Percentiles rank a stretch among this genome's conserved stretches.
phyloP scores from a whole-genome alignment of 306 rosid species.

The Corylus avellana region DNA sequence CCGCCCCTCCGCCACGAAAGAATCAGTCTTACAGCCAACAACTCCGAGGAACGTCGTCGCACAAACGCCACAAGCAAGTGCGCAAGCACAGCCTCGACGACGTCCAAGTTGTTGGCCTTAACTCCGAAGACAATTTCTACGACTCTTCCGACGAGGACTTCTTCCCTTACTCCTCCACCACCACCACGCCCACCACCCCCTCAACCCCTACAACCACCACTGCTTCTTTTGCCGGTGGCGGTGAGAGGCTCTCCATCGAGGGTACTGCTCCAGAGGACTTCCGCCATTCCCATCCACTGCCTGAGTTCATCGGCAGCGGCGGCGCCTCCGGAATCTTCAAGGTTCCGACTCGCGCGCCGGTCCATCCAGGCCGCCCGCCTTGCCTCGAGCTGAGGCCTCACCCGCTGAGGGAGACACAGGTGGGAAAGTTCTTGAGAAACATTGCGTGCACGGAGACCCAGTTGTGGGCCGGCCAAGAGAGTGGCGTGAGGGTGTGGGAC shows the following conservation, averaged over 20 bases:
- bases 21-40: slow-evolving; percentile 92
- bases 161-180: slow-evolving; percentile 53
- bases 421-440: slow-evolving; percentile 79
- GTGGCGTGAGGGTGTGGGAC: slow-evolving; percentile 87
- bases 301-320: slow-evolving; percentile 76
- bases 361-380: slow-evolving; percentile 85
- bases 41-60: slow-evolving; percentile 46
- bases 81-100: slow-evolving; percentile 96
- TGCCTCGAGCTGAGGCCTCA: slow-evolving; percentile 94
- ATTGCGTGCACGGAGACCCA: slow-evolving; percentile 85
- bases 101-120: slow-evolving; percentile 32
- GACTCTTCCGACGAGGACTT: slow-evolving; percentile 72
- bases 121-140: slow-evolving; percentile 3
- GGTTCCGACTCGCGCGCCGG: slow-evolving; percentile 72
- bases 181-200: not conserved
- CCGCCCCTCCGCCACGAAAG: slow-evolving; percentile 71
- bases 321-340: slow-evolving; percentile 66
- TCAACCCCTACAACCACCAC: not conserved
- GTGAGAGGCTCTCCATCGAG: slow-evolving; percentile 44
- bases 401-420: slow-evolving; percentile 91
- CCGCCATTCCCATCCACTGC: slow-evolving; percentile 45
- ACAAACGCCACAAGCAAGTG: slow-evolving; percentile 46
- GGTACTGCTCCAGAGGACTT: slow-evolving; percentile 28
- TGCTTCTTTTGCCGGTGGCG: not conserved
- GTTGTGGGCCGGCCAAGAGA: slow-evolving; percentile 94